Percentiles rank a stretch among this genome's conserved stretches.
Evolutionary conservation across 805 yeast genomes (phyloP).

Genomic region (Candida koratica): DNA sequence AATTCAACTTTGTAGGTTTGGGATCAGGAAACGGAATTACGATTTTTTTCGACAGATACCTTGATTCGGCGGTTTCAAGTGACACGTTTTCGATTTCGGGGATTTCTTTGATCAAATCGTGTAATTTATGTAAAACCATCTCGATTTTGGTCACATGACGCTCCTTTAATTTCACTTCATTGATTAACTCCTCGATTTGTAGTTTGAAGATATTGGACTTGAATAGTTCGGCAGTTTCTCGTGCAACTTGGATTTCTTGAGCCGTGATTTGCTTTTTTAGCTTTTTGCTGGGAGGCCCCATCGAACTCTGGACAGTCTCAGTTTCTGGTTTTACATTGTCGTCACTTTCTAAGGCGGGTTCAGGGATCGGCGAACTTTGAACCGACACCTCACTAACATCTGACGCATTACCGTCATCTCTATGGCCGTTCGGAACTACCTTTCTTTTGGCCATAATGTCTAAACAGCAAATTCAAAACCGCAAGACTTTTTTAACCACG

Average conservation of each 20-base stretch:
- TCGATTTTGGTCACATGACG: constrained; percentile 63
- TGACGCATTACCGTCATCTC: too few relatives aligned
- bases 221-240: constrained; percentile 92
- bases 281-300: constrained; percentile 30
- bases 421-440: too few relatives aligned
- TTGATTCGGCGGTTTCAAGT: constrained; percentile 55
- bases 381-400: too few relatives aligned
- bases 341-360: not conserved
- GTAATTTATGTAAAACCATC: constrained; percentile 68
- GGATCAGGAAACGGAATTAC: constrained; percentile 89
- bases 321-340: constrained; percentile 13
- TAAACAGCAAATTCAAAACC: too few relatives aligned
- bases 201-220: constrained; percentile 92
- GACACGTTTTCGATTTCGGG: constrained; percentile 52
- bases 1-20: constrained; percentile 69
- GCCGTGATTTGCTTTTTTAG: constrained; percentile 48
- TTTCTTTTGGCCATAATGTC: too few relatives aligned
- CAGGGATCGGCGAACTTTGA: too few relatives aligned
- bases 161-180: constrained; percentile 75
- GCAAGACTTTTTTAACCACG: too few relatives aligned
- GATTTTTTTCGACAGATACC: constrained; percentile 49
- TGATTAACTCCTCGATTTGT: constrained; percentile 86
- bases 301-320: too few relatives aligned
- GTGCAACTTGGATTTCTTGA: constrained; percentile 84
- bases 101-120: constrained; percentile 61